Evolutionary conservation across 164 flowering plant genomes (phyloP), one percentile per base, ranked within the genome.

Genomic region (Platanus orientalis): DNA sequence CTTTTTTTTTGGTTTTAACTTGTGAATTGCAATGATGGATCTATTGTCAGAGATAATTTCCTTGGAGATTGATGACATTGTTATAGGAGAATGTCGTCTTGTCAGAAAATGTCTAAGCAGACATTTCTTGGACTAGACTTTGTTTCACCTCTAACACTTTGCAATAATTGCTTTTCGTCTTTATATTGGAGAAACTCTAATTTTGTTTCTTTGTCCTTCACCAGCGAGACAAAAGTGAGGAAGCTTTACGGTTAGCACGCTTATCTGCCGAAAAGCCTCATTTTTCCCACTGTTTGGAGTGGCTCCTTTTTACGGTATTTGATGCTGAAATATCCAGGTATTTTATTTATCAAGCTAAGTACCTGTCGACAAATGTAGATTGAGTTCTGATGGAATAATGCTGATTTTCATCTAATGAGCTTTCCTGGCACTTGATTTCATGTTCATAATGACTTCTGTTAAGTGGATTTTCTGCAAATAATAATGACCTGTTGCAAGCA

Each of bases 231-330:
- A 95, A 95, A 81, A 88, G 60, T 65, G 92, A 82, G 64, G 97
- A 95, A 83, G 97, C 99, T 66, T 74, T 91, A 34, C 72, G 82
- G 52, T 74, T 95, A 73, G 99, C 97, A 61, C 82, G 72, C 64
- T 69, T 95, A 66, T 95, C 99, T 54, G 96, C 93, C 24, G 90
- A 95, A 69, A 95, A 89, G 82, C 94, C 97, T 70, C 99, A 92
- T 73, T 95, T 95, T 76, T 89, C 92, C 47, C 96, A 89, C 78
- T 95, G 99, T 71, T 69, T 95, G 77, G 99, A 95, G 81, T 95
- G 99, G 99, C 97, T 95, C 70, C 97, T 95, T 62, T 94, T 95
- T 66, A 91, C 99, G 16, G 97, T 95, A 25, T 95, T 95, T 82
- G 99, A 95, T 71, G 89, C 97, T 48, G 99, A 92, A 56, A 89